Base-by-base conservation (phyloP, 805 yeast species). In the Wickerhamomyces rabaulensis region DNA sequence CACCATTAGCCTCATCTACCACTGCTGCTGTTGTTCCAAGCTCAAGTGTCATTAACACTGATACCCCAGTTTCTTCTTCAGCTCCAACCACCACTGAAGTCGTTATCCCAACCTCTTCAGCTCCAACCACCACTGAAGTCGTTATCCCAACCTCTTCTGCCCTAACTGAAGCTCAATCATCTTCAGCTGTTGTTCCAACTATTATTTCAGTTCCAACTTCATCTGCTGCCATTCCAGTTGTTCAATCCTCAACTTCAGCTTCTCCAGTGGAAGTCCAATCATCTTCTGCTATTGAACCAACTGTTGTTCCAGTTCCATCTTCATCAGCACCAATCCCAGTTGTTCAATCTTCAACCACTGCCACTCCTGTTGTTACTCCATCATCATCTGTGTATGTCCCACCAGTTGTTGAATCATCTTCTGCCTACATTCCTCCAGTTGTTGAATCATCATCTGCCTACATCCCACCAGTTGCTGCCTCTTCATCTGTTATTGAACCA, bases 141-240 rank as follows among this genome's bases (percentile, higher is more conserved):
- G 37, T 33, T 33, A 8, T 19, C 21, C 21, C 37, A 33, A 19
- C 39, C 8, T 19, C 39, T 12, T 19, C 39, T 20, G n/a, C 39
- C n/a, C 8, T 36, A 36, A 19, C 25, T 10, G 39, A 20, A 31
- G 40, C 29, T 9, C 35, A 13, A 36, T 9, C 39, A 20, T 20
- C 39, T 15, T 40, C 42, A 23, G 29, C 31, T 17, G 41, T 22
- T 29, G 39, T n/a, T 6, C 39, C 39, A 33, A n/a, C 25, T 15
- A 7, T n/a, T n/a, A n/a, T n/a, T n/a, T n/a, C 44, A 6, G 23
- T 35, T 15, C 17, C 27, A 26, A 19, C 41, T 41, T 26, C 42
- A 26, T 43, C 45, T 3, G 10, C 41, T 9, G 29, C 21, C 26
- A 9, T 25, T 38, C 29, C 46, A 8, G 42, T 13, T 31, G 46